Evolutionary conservation across 164 flowering plant species (phyloP), one percentile per base, ranked within the genome.

Genomic region (Stephania yunnanensis): DNA sequence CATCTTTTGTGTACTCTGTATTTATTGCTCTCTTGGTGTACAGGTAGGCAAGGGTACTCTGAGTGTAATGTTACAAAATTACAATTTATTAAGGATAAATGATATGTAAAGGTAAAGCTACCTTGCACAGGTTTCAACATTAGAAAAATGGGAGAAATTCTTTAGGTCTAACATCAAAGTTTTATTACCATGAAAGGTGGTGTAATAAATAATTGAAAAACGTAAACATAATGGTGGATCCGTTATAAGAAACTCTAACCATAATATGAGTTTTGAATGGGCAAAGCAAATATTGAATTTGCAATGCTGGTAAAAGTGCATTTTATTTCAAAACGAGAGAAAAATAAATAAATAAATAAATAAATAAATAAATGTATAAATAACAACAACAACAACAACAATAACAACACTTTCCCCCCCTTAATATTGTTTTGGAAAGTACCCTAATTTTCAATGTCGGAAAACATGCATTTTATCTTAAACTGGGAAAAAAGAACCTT

Each of bases 1-100:
- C 71, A 87, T 95, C 71, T 93, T 95, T 73, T 93, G 97, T 80
- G 78, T 92, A 36, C 73, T 93, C 17, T 93, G 97, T 77, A 76
- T 91, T 58, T 95, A 95, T 77, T 93, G 99, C 83, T 85, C 99
- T 53, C 89, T 95, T 77, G 98, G 99, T 75, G 78, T 92, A 74
- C 99, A 95, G 99, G 99, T 95, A 87, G 65, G 65, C 15, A 7
- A 36, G 42, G 42, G 42, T 36, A 36, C 42, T 36, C 6, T 58
- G 65, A 17, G 65, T 58, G 22, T 48, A 48, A 12, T 48, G 13
- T 12, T 48, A 48, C 53, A 58, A 13, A 58, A 19, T 58, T 58
- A 4, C 17, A 12, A 12, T 58, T 58, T 58, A 15, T 58, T 58
- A 4, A 15, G 17, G 65, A 19, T 15, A 58, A 15, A 58, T 1